phyloP scores from a whole-genome alignment of 495 filamentous ascomycete species.

The Neurospora sp. region DNA sequence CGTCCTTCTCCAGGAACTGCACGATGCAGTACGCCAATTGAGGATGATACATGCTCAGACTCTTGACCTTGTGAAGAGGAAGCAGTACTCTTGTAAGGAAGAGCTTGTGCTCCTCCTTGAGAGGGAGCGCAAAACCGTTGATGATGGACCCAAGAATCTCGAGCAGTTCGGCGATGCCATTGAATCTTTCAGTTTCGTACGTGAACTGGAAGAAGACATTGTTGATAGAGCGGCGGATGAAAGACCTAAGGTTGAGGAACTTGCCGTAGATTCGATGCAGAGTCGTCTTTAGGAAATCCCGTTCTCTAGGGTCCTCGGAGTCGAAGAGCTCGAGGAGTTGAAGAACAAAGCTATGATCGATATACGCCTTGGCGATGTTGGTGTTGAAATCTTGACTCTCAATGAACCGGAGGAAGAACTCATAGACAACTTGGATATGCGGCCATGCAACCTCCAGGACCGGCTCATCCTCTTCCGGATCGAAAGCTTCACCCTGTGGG shows the following conservation, averaged over 20 bases:
- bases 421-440: conserved; percentile 98
- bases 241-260: conserved; percentile 94
- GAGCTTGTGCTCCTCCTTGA: conserved; percentile 98
- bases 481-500: conserved; percentile 95
- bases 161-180: conserved; percentile 91
- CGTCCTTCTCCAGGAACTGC: conserved; percentile 98
- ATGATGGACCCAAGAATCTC: conserved; percentile 98
- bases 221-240: conserved; percentile 97
- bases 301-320: conserved; percentile 93
- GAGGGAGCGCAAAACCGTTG: conserved; percentile 92
- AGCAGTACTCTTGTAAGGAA: conserved; percentile 91
- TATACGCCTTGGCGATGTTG: conserved; percentile 98
- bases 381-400: conserved; percentile 99
- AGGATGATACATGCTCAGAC: conserved; percentile 99
- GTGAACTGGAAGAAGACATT: conserved; percentile 99
- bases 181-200: conserved; percentile 97
- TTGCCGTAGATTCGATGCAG: conserved; percentile 98
- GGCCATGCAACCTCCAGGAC: conserved; percentile 98
- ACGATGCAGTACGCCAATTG: conserved; percentile 99
- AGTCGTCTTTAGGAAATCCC: conserved; percentile 97
- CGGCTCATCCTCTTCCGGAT: conserved; percentile 97
- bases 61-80: conserved; percentile 95
- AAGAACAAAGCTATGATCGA: conserved; percentile 94
- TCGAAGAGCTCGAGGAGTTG: conserved; percentile 98
- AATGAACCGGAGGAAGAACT: conserved; percentile 98